Base-by-base conservation (phyloP, 176 grass and related monocot genomes). In the Triticum turgidum region DNA sequence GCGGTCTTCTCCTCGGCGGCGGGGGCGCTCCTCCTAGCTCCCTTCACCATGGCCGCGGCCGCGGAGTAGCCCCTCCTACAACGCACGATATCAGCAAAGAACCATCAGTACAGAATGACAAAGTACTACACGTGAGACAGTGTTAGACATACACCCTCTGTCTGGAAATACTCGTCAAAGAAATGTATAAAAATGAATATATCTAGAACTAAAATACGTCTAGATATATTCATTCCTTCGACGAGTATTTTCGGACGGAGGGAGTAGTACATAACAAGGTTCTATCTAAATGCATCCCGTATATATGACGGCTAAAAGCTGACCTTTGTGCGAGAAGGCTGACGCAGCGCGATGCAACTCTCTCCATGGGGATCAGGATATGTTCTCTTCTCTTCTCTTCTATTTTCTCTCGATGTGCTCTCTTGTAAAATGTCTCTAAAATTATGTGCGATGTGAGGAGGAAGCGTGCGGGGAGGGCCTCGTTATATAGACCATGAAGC, bases 51-150 rank as follows among this genome's bases (percentile, higher is more conserved):
- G 54, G 89, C 85, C 47, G 77, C 82, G 1, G 85, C 85, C 58
- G 75, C 77, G 1, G 82, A 85, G 59, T 88, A 93, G 0, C 85
- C 85, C 65, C 82, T 90, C 85, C 91, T 93, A 47, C 81, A 54
- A 54, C 51, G 15, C 0, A 0, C 51, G 0, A 79, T 17, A 39
- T 3, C 32, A 69, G 5, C 45, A n/a, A 38, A 45, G 45, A 78
- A 38, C 5, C 54, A 4, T 80, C 15, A 74, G 5, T 11, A 66
- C 17, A 73, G 34, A 24, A 9, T 5, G 37, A 38, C 6, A 38
- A 38, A 38, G 37, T 38, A 6, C 37, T 38, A 38, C 37, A 38
- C 37, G 6, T 38, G 37, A 38, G 37, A 38, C 6, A 38, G 37
- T 38, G 1, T 38, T 38, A 38, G 37, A 38, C 13, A 20, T 15